These are phyloP conservation scores for Fusarium continuum DNA, from an alignment of 2,329 filamentous ascomycete genomes.

Conservation along the genomic window DNA sequence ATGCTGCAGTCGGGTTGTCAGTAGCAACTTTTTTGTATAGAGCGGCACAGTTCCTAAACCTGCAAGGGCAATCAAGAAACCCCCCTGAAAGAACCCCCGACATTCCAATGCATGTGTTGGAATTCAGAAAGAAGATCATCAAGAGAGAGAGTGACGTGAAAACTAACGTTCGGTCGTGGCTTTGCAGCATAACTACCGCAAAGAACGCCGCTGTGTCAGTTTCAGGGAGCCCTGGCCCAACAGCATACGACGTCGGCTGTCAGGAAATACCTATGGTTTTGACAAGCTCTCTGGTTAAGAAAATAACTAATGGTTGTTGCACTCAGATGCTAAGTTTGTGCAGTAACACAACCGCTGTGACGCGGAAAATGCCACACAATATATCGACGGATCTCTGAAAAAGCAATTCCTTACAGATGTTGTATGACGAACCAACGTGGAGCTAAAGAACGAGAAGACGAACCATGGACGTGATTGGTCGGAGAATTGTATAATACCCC, in stretches of 20 bases:
- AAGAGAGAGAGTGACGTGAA: background rate
- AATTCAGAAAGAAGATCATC: background rate
- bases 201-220: constrained; percentile 34
- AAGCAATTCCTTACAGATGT: constrained; percentile 1
- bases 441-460: background rate
- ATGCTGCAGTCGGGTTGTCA: background rate
- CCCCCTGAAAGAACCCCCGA: background rate
- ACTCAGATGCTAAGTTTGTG: background rate
- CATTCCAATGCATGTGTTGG: constrained; percentile 13
- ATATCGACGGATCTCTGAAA: background rate
- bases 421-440: background rate
- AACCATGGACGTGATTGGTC: constrained; percentile 16
- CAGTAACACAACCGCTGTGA: background rate
- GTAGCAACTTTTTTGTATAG: background rate
- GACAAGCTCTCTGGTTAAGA: background rate
- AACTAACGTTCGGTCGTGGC: constrained; percentile 9
- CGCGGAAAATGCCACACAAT: background rate
- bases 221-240: constrained; percentile 33
- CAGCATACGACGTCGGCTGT: constrained; percentile 19
- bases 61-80: constrained; percentile 17
- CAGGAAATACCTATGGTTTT: background rate
- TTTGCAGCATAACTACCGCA: constrained; percentile 24
- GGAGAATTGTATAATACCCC: constrained; percentile 4
- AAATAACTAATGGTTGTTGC: background rate
- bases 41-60: background rate